A percentile compares a stretch with the other conserved stretches of the same genome.
Evolutionary conservation across 805 yeast genomes (phyloP).

Genomic region (Candida glaebosa): DNA sequence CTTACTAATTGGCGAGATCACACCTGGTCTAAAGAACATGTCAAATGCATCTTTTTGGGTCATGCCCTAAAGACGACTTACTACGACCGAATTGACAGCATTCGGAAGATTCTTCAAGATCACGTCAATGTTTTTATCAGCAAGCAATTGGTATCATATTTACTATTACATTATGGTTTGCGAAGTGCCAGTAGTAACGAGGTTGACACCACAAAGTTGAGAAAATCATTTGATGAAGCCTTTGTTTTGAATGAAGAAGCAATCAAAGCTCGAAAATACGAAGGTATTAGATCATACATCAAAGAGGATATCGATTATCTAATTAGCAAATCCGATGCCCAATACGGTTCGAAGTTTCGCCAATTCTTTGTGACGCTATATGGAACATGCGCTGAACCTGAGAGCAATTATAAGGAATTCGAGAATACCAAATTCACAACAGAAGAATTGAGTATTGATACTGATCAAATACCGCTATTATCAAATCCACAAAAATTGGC

Average conservation of each 20-base stretch:
- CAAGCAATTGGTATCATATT: conserved; percentile 10
- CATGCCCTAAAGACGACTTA: conserved; percentile 5
- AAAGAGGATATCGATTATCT: conserved; percentile 5
- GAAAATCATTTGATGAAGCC: conserved; percentile 14
- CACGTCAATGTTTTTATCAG: conserved; percentile 10
- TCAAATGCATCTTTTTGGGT: conserved; percentile 10
- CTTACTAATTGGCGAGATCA: conserved; percentile 10
- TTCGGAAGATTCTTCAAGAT: conserved; percentile 11
- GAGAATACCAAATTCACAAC: conserved; percentile 1
- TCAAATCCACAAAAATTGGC: not conserved
- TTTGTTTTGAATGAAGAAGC: conserved; percentile 9
- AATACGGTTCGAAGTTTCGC: conserved; percentile 14
- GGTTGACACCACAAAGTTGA: conserved; percentile 6
- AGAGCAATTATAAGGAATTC: conserved; percentile 9
- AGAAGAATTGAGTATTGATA: conserved; percentile 3
- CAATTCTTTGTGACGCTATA: conserved; percentile 14
- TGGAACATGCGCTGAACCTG: conserved; percentile 15
- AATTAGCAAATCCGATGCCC: conserved; percentile 12
- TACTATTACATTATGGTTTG: conserved; percentile 19
- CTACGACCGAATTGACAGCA: conserved; percentile 11
- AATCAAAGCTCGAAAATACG: conserved; percentile 6
- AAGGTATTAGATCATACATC: conserved; percentile 7
- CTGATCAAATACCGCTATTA: not conserved
- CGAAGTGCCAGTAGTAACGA: conserved; percentile 7
- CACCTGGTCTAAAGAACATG: conserved; percentile 17